Percentiles rank a stretch among this genome's conserved stretches.
Conservation (phyloP, 768 basidiomycete genomes). For the Russula emetica region DNA sequence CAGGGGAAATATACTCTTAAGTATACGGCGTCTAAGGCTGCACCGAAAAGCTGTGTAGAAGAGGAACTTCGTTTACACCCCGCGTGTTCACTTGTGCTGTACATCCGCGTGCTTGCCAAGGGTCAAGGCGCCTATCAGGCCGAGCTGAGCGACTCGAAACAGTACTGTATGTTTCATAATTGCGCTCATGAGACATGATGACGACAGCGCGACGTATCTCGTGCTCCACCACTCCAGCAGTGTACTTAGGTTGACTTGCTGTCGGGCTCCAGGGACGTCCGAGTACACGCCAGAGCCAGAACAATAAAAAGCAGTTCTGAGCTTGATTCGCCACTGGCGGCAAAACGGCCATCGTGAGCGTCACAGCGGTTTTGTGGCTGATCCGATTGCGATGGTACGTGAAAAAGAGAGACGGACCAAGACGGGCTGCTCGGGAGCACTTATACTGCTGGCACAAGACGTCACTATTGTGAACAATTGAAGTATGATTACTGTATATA, state of each 20-base stretch:
- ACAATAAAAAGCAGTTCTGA: neutral
- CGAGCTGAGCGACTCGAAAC: neutral
- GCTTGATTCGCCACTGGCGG: neutral
- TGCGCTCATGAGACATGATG: too few species aligned
- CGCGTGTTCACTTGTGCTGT: neutral
- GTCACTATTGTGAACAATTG: neutral
- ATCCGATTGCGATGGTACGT: too few species aligned
- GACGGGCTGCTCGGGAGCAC: too few species aligned
- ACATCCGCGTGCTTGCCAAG: neutral
- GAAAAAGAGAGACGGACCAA: too few species aligned
- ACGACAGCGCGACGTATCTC: too few species aligned
- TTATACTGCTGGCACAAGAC: too few species aligned
- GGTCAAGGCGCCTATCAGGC: neutral
- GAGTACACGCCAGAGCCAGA: neutral
- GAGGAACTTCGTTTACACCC: neutral
- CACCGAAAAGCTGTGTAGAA: neutral
- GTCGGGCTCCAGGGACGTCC: neutral
- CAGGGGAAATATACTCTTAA: neutral
- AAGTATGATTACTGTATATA: neutral
- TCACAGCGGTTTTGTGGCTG: conserved; percentile 1
- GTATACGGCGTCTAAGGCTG: neutral
- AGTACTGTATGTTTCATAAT: neutral
- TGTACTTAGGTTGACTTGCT: neutral
- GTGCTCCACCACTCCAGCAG: too few species aligned
- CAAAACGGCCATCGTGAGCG: neutral